phyloP scores from a whole-genome alignment of 139 green algal genomes.

The Tetraselmis chui region DNA sequence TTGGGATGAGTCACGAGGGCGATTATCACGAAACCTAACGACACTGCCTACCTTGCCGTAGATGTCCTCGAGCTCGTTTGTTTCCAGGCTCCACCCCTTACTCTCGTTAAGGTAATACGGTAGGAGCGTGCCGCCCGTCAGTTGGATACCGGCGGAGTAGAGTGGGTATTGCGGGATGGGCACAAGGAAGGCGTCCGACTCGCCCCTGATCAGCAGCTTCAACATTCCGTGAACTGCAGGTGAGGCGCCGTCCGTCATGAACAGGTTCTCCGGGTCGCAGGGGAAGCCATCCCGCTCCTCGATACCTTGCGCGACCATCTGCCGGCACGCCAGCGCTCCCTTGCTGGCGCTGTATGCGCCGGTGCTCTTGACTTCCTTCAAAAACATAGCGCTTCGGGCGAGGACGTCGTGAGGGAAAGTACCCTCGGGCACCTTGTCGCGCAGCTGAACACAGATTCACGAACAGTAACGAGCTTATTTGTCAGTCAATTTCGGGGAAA shows the following conservation, averaged over 20 bases:
- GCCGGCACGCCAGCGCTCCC: slow-evolving; percentile 55
- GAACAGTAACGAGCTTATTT: too few species aligned
- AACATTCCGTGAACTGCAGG: slow-evolving; percentile 66
- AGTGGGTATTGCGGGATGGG: slow-evolving; percentile 68
- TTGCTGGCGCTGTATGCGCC: slow-evolving; percentile 83
- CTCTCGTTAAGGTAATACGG: slow-evolving; percentile 87
- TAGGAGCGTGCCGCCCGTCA: slow-evolving; percentile 80
- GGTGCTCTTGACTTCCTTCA: slow-evolving; percentile 22
- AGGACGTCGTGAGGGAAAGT: slow-evolving; percentile 78
- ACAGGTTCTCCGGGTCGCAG: slow-evolving; percentile 68
- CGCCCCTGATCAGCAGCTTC: slow-evolving; percentile 50
- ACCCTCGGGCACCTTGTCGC: background rate
- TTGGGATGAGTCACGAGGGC: too few species aligned
- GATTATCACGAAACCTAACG: too few species aligned
- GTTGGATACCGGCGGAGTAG: slow-evolving; percentile 70
- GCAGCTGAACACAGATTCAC: background rate
- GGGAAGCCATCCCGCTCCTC: slow-evolving; percentile 59
- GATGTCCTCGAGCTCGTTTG: background rate
- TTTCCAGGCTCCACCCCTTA: slow-evolving; percentile 61
- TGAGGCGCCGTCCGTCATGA: slow-evolving; percentile 73
- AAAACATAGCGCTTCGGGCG: slow-evolving; percentile 54
- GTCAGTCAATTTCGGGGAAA: too few species aligned
- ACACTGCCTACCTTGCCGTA: background rate
- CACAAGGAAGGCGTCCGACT: slow-evolving; percentile 63
- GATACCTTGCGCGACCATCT: slow-evolving; percentile 68